Evolutionary conservation across 495 filamentous ascomycete species (phyloP).

Genomic region (Hypoxylon lienhwacheense): DNA sequence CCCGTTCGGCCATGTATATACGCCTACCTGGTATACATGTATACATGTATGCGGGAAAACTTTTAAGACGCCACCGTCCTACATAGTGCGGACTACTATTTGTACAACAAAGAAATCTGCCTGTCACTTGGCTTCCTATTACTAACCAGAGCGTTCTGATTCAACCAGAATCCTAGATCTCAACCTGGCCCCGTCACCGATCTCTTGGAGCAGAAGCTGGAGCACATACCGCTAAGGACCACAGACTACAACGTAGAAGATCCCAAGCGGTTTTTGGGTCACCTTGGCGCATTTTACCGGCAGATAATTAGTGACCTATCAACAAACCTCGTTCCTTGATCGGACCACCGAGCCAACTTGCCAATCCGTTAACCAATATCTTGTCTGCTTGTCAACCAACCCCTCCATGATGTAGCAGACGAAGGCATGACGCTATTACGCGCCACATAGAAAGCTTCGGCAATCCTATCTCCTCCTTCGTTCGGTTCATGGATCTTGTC

Average conservation of each 20-base stretch:
- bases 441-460: conserved; percentile 19
- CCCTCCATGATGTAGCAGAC: conserved; percentile 30
- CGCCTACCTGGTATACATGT: too few species aligned
- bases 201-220: neutral
- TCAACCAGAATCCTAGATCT: neutral
- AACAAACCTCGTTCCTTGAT: conserved; percentile 7
- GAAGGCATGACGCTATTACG: conserved; percentile 8
- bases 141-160: conserved; percentile 13
- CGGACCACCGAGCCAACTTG: conserved; percentile 22
- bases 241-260: neutral
- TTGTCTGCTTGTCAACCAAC: too few species aligned
- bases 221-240: neutral
- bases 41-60: conserved; percentile 18
- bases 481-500: neutral
- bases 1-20: neutral
- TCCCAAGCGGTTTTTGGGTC: neutral
- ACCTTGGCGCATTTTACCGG: conserved; percentile 29
- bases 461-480: conserved; percentile 16
- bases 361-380: neutral
- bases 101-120: conserved; percentile 4
- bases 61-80: conserved; percentile 20
- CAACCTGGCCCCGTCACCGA: too few species aligned
- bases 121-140: conserved; percentile 9
- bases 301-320: conserved; percentile 26
- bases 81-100: too few species aligned